Percentiles rank a stretch among this genome's conserved stretches.
Conservation (phyloP, 192 early-diverging fungal genomes). For the Piromyces sp. region DNA sequence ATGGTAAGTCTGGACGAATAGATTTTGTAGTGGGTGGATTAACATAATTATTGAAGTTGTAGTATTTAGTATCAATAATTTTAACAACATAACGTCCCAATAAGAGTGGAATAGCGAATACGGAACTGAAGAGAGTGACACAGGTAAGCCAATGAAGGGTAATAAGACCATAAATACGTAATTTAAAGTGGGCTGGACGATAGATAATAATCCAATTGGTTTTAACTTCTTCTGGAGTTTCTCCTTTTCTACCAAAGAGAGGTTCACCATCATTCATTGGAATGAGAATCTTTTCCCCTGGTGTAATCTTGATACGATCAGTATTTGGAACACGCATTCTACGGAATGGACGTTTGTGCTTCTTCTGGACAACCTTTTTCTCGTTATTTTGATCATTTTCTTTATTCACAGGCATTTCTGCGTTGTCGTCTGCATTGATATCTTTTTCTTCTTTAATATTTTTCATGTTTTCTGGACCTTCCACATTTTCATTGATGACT, state of each 20-base stretch:
- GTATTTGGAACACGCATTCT: slow-evolving; percentile 67
- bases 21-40: neutral
- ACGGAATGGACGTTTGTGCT: slow-evolving; percentile 20
- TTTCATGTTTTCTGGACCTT: too few relatives aligned
- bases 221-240: slow-evolving; percentile 25
- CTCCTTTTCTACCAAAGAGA: slow-evolving; percentile 19
- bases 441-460: too few relatives aligned
- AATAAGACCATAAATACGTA: slow-evolving; percentile 22
- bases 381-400: too few relatives aligned
- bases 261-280: slow-evolving; percentile 26
- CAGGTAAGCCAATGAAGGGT: neutral
- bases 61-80: neutral
- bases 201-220: slow-evolving; percentile 62
- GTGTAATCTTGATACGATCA: slow-evolving; percentile 68
- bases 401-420: too few relatives aligned
- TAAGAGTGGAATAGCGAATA: neutral
- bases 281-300: slow-evolving; percentile 61
- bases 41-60: neutral
- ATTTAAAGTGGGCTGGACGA: slow-evolving; percentile 51
- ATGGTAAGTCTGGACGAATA: slow-evolving; percentile 23
- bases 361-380: too few relatives aligned
- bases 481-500: too few relatives aligned
- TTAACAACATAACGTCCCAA: neutral
- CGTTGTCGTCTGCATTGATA: too few relatives aligned
- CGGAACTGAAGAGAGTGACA: neutral